Evolutionary conservation across 139 green algal genomes (phyloP), one percentile per base, ranked within the genome.

Genomic region (Micromonas pusilla): DNA sequence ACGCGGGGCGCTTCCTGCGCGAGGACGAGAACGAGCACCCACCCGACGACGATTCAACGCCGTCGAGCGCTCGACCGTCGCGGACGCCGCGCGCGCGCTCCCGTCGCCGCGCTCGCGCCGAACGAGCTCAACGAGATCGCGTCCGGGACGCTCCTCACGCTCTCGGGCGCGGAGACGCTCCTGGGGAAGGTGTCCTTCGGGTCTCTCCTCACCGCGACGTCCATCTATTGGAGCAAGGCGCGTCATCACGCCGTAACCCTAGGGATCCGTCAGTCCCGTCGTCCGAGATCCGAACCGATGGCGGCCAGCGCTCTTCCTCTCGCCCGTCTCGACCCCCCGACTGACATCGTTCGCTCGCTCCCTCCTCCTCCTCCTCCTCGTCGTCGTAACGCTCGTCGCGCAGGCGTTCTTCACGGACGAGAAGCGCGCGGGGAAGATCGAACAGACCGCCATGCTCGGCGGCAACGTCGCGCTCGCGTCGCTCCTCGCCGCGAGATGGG

Each of bases 401-500:
- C 65, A 72, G 65, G 65, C 65, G 32, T 52, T 72, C 33, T 72
- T 72, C 30, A 72, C 65, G 26, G 65, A 72, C 26, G 65, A 72
- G 26, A 72, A 72, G 65, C 65, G 65, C 30, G n/a, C 65, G 57
- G n/a, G 53, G 23, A 57, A 34, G 2, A 2, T 73, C 31, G 77
- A 82, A 28, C 68, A 72, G 45, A 33, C 16, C 67, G 70, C 30
- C 67, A 63, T 77, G 67, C 37, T 57, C 2, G 37, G 16, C 5
- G 68, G 30, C 31, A 82, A 82, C 67, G 45, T 32, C 30, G 20
- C 66, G 28, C 60, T 82, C 25, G 26, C 63, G 16, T 2, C 23
- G 20, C 54, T 76, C 26, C 77, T 82, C 52, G 31, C 32, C 67
- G 52, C 62, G 31, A 39, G 77, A n/a, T 82, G 77, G 77, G 52